These are phyloP conservation scores for Alopecurus myosuroides DNA, from an alignment of 176 grass and related monocot genomes.

Conservation along the genomic window DNA sequence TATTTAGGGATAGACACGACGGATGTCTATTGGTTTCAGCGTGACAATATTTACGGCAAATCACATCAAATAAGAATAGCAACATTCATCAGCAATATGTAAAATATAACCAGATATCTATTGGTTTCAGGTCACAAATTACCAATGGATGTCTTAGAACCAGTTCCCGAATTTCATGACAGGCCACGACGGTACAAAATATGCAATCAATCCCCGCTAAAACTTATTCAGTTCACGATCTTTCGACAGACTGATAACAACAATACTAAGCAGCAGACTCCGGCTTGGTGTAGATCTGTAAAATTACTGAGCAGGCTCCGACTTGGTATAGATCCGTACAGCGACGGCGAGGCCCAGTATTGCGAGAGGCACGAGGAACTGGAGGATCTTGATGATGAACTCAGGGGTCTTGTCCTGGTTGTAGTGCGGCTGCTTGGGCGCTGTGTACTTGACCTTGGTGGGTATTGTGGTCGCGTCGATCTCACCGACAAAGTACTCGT, in stretches of 20 bases:
- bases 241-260: constrained; percentile 10
- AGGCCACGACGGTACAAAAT: constrained; percentile 15
- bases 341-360: constrained; percentile 74
- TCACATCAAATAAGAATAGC: neutral
- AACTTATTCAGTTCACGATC: constrained; percentile 32
- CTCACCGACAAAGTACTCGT: constrained; percentile 53
- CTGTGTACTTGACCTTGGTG: constrained; percentile 75
- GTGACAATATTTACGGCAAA: neutral
- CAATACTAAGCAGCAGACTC: constrained; percentile 38
- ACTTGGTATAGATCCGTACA: constrained; percentile 89
- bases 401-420: constrained; percentile 89
- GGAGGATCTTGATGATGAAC: constrained; percentile 81
- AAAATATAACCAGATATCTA: constrained; percentile 18
- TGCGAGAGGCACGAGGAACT: constrained; percentile 78
- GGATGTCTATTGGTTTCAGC: no score
- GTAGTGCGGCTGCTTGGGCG: constrained; percentile 84
- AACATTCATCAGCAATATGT: neutral
- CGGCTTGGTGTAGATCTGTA: constrained; percentile 80
- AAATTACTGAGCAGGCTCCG: constrained; percentile 31
- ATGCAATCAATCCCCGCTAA: constrained; percentile 25
- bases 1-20: no score
- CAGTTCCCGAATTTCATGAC: constrained; percentile 20
- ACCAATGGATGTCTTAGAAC: constrained; percentile 2
- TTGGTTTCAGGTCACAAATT: constrained; percentile 5
- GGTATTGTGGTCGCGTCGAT: constrained; percentile 72